Percentiles rank a stretch among this genome's conserved stretches.
phyloP scores from a whole-genome alignment of 2,329 filamentous ascomycete species.

The Rutstroemia sydowiana region DNA sequence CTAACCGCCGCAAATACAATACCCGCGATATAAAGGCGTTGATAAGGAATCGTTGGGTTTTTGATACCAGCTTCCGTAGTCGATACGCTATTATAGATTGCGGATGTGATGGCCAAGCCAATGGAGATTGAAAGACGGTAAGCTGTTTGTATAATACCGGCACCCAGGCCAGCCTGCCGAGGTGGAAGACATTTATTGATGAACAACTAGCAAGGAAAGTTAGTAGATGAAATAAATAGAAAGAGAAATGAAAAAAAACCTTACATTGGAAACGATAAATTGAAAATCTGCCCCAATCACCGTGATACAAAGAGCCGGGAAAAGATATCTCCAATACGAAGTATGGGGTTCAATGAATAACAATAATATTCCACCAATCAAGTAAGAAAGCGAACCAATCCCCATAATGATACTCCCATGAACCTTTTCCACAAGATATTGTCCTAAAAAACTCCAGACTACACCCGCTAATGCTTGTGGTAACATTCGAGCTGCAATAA shows the following conservation, averaged over 20 bases:
- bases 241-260: constrained; percentile 20
- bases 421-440: constrained; percentile 52
- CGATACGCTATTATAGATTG: constrained; percentile 37
- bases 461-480: constrained; percentile 59
- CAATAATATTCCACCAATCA: constrained; percentile 41
- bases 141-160: constrained; percentile 61
- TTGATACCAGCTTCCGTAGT: constrained; percentile 16
- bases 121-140: constrained; percentile 41
- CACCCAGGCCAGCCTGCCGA: constrained; percentile 54
- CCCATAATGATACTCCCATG: constrained; percentile 57
- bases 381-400: constrained; percentile 35
- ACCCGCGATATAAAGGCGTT: constrained; percentile 44
- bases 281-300: constrained; percentile 63
- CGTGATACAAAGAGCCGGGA: constrained; percentile 51
- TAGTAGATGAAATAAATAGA: not conserved
- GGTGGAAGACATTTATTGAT: not conserved
- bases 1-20: constrained; percentile 37
- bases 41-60: constrained; percentile 43
- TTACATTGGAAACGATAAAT: constrained; percentile 61
- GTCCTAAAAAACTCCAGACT: constrained; percentile 55
- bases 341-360: constrained; percentile 47
- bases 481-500: constrained; percentile 50
- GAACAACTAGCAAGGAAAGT: not conserved
- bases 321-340: constrained; percentile 59
- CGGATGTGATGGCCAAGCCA: constrained; percentile 55